These are phyloP conservation scores for Verticillium alfalfae DNA, from an alignment of 2,329 filamentous ascomycete genomes.

Conservation along the genomic window DNA sequence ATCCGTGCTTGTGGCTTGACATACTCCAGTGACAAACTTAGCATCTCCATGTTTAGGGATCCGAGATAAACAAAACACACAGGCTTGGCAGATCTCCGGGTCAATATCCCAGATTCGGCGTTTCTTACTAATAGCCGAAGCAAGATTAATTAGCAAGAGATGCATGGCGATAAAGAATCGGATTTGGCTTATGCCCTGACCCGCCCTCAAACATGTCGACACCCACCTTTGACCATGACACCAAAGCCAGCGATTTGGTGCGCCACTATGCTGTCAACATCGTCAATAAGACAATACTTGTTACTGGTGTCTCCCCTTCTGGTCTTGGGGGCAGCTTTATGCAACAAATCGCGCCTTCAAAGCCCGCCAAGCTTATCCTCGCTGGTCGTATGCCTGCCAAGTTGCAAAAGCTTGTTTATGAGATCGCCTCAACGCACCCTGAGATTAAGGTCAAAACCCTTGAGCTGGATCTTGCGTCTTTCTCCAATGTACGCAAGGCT, in stretches of 20 bases:
- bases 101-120: too few species aligned
- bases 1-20: too few species aligned
- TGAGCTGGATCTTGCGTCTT: constrained; percentile 31
- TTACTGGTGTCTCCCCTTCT: constrained; percentile 34
- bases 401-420: constrained; percentile 27
- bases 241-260: constrained; percentile 18
- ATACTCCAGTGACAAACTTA: too few species aligned
- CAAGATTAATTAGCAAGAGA: too few species aligned
- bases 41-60: too few species aligned
- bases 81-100: too few species aligned
- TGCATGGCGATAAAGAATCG: too few species aligned
- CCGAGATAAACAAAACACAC: too few species aligned
- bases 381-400: constrained; percentile 37
- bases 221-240: not conserved
- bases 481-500: constrained; percentile 30
- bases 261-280: constrained; percentile 22
- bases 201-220: not conserved
- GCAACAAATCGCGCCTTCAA: constrained; percentile 28
- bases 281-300: constrained; percentile 30
- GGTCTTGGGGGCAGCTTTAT: constrained; percentile 31
- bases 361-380: constrained; percentile 36
- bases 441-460: constrained; percentile 25
- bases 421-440: constrained; percentile 23
- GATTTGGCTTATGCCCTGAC: too few species aligned
- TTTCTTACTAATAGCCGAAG: too few species aligned